A percentile compares a stretch with the other conserved stretches of the same genome.
Evolutionary conservation across 106 monocot species (phyloP).

Genomic region (Cymbidium sinense): DNA sequence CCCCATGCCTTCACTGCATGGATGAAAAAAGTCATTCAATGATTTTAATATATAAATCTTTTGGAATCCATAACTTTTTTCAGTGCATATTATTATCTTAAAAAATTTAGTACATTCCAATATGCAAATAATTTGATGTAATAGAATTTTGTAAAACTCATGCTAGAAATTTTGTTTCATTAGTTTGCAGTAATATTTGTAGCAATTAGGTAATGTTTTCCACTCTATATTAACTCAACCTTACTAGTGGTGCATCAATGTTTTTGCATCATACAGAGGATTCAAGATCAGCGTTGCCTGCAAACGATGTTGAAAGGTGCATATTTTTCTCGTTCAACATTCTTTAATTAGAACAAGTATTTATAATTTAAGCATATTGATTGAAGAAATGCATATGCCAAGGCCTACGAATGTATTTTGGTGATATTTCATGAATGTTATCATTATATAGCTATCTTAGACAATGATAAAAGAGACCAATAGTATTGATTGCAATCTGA

Average conservation of each 20-base stretch:
- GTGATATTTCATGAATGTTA: background rate
- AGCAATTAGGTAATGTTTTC: background rate
- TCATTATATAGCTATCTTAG: background rate
- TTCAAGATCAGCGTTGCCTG: slow-evolving; percentile 54
- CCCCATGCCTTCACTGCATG: background rate
- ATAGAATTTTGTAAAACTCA: background rate
- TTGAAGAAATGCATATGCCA: background rate
- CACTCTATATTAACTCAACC: background rate
- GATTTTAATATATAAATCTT: background rate
- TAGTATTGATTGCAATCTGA: background rate
- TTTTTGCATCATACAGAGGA: slow-evolving; percentile 41
- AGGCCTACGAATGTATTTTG: background rate
- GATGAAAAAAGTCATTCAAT: background rate
- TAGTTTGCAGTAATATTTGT: background rate
- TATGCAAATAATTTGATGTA: background rate
- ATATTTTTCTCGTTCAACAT: background rate
- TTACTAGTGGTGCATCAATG: background rate
- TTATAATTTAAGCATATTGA: background rate
- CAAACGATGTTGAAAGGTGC: slow-evolving; percentile 79
- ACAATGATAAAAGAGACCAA: background rate
- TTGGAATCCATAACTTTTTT: background rate
- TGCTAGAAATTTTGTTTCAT: background rate
- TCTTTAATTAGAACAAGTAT: background rate
- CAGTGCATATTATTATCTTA: background rate
- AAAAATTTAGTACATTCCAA: background rate